Conservation (phyloP, 2,329 filamentous ascomycete genomes). For the Botryotinia narcissicola region DNA sequence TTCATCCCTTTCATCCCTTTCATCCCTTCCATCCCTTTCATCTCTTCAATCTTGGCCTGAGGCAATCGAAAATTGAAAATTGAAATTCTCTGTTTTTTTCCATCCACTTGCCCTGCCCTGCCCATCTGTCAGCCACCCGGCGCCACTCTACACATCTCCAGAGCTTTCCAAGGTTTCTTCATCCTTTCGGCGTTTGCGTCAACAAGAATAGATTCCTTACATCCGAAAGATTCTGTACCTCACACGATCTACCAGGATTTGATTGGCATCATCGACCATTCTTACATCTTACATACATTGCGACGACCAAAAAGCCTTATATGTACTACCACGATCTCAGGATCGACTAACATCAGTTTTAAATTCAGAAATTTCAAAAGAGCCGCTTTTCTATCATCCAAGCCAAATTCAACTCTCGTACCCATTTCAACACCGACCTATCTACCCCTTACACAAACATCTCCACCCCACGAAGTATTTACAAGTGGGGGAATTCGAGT, state of each 20-base stretch:
- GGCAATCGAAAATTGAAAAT: background rate
- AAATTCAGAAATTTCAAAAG: background rate
- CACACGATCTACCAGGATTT: background rate
- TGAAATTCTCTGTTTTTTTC: background rate
- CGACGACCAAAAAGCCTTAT: background rate
- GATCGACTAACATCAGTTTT: background rate
- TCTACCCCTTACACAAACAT: background rate
- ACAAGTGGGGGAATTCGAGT: background rate
- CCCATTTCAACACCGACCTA: background rate
- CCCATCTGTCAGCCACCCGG: background rate
- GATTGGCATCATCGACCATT: background rate
- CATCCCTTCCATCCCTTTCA: background rate
- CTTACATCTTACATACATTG: background rate
- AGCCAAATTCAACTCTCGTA: background rate
- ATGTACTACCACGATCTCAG: background rate
- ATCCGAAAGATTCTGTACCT: background rate
- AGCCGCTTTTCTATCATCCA: background rate
- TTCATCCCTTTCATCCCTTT: no score
- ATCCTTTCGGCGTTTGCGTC: slow-evolving; percentile 4
- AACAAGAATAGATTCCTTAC: background rate
- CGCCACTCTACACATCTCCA: background rate
- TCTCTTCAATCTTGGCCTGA: background rate
- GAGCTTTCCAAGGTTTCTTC: background rate
- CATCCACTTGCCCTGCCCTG: no score
- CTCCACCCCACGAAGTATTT: background rate